These are phyloP conservation scores for Eimeria zaria DNA, from an alignment of 169 alveolate genomes.

Conservation along the genomic window DNA sequence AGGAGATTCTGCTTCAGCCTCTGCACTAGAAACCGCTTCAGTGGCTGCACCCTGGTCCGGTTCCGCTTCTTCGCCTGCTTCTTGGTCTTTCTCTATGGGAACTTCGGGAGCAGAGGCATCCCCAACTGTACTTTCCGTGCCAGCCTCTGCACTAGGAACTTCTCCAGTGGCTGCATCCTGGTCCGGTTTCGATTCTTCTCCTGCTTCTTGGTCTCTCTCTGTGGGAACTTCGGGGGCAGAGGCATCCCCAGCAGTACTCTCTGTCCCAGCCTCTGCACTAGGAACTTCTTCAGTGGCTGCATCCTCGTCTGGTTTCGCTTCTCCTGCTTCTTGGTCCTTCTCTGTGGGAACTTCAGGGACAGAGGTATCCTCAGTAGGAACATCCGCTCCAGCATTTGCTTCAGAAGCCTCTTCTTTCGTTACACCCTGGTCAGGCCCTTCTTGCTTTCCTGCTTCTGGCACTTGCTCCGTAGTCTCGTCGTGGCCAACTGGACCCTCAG, in stretches of 20 bases:
- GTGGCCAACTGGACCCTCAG: background rate
- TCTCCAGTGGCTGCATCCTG: background rate
- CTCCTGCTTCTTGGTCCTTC: background rate
- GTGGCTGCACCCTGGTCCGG: background rate
- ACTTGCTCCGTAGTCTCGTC: background rate
- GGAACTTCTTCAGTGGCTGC: background rate
- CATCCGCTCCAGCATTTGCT: background rate
- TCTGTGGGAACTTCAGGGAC: background rate
- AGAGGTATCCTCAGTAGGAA: background rate
- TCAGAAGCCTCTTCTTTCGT: background rate
- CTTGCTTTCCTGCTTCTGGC: background rate
- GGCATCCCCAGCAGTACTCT: background rate
- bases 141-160: background rate
- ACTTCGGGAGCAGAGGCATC: background rate
- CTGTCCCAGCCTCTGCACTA: background rate
- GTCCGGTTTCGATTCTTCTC: background rate
- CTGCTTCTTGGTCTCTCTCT: background rate
- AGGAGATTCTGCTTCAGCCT: background rate
- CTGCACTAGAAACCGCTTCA: background rate
- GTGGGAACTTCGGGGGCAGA: background rate
- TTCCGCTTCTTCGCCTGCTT: background rate
- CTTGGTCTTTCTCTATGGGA: background rate
- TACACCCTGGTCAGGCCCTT: background rate
- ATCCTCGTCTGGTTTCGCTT: background rate
- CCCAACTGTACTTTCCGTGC: background rate